Conservation (phyloP, 1,284 basidiomycete genomes). For the Microbotryum intermedium region DNA sequence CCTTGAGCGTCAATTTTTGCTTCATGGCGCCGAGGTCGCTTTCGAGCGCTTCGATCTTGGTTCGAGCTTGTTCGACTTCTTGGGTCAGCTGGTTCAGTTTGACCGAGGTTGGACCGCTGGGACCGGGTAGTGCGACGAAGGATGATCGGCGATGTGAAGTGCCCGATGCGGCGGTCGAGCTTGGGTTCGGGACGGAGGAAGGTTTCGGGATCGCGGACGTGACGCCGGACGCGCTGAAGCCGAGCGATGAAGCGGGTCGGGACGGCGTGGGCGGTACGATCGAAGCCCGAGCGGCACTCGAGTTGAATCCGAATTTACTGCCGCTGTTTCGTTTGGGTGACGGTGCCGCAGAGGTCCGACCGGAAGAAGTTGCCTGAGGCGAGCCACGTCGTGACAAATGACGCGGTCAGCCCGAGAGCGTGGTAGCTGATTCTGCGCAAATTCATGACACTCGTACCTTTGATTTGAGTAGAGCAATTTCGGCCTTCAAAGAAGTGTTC, state of each 20-base stretch:
- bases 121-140: background rate
- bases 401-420: too few species aligned
- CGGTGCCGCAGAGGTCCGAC: too few species aligned
- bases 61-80: slow-evolving; percentile 3
- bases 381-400: too few species aligned
- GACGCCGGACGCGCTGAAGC: slow-evolving; percentile 1
- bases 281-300: too few species aligned
- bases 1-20: background rate
- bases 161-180: slow-evolving; percentile 6
- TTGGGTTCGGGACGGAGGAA: background rate
- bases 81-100: slow-evolving; percentile 8
- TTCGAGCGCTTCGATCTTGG: background rate
- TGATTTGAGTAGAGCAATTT: too few species aligned
- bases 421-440: too few species aligned
- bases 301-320: too few species aligned
- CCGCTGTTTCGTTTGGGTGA: too few species aligned
- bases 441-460: too few species aligned
- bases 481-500: too few species aligned
- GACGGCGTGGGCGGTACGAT: too few species aligned
- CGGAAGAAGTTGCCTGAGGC: too few species aligned
- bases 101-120: background rate
- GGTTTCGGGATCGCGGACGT: background rate
- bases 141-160: slow-evolving; percentile 1
- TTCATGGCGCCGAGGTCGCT: background rate
- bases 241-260: slow-evolving; percentile 1